These are phyloP conservation scores for Oryza glaberrima DNA, from an alignment of 176 grass and related monocot genomes.

Conservation along the genomic window DNA sequence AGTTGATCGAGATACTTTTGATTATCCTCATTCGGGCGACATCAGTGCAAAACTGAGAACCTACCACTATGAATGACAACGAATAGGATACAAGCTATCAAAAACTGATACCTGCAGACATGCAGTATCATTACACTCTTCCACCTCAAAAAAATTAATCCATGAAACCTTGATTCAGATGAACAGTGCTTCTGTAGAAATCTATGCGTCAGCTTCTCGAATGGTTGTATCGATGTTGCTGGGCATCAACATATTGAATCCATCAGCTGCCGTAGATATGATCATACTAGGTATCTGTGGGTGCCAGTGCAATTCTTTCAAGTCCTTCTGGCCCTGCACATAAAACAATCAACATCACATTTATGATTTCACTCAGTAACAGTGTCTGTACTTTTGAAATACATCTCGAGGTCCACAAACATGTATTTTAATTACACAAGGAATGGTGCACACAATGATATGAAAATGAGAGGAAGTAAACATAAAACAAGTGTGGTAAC, in stretches of 20 bases:
- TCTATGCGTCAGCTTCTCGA: conserved; percentile 42
- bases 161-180: not conserved
- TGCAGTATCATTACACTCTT: not conserved
- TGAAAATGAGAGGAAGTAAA: not conserved
- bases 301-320: conserved; percentile 97
- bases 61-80: not conserved
- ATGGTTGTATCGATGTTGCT: conserved; percentile 81
- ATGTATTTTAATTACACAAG: not conserved
- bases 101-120: conserved; percentile 5
- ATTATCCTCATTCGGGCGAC: not conserved
- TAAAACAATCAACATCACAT: conserved; percentile 31
- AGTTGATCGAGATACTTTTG: not conserved
- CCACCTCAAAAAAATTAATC: not conserved
- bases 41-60: not conserved
- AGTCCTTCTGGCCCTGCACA: conserved; percentile 85
- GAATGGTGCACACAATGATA: not conserved
- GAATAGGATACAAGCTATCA: not conserved
- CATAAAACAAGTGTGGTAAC: not conserved
- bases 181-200: not conserved
- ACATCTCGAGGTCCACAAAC: not conserved
- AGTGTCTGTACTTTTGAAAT: not conserved
- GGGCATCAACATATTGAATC: conserved; percentile 87
- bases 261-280: conserved; percentile 72
- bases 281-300: conserved; percentile 86
- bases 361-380: not conserved